Conservation (phyloP, 2,329 filamentous ascomycete species). For the Fusarium beomiforme region DNA sequence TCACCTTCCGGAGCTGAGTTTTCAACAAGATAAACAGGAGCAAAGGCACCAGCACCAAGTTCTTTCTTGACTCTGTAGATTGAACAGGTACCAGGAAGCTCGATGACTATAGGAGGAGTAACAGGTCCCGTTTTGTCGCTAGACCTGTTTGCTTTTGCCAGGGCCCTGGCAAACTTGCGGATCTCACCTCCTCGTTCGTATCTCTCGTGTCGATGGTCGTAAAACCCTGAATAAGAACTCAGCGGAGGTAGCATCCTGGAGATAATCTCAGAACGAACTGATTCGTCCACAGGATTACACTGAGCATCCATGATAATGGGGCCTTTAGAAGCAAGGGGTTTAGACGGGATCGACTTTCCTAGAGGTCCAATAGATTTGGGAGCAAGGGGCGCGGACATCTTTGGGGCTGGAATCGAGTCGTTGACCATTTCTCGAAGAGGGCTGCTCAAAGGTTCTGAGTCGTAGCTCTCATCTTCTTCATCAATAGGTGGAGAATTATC, state of each 20-base stretch:
- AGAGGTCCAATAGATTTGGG: constrained; percentile 52
- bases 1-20: constrained; percentile 65
- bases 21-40: constrained; percentile 92
- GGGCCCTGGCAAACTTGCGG: constrained; percentile 79
- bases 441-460: constrained; percentile 68
- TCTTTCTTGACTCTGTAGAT: constrained; percentile 85
- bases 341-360: constrained; percentile 48
- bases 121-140: constrained; percentile 70
- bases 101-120: constrained; percentile 69
- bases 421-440: constrained; percentile 75
- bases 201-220: constrained; percentile 72
- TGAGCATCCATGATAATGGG: constrained; percentile 83
- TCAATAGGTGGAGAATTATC: constrained; percentile 44
- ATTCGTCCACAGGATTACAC: constrained; percentile 90
- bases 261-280: constrained; percentile 78
- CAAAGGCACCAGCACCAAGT: constrained; percentile 92
- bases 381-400: constrained; percentile 61
- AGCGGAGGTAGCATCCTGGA: constrained; percentile 78
- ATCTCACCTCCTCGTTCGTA: constrained; percentile 79
- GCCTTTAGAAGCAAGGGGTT: constrained; percentile 63
- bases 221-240: constrained; percentile 79
- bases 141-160: constrained; percentile 65
- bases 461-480: constrained; percentile 48
- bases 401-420: constrained; percentile 57
- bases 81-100: constrained; percentile 71